Evolutionary conservation across 2,329 filamentous ascomycete species (phyloP), one percentile per base, ranked within the genome.

Genomic region (Botrytis byssoidea): DNA sequence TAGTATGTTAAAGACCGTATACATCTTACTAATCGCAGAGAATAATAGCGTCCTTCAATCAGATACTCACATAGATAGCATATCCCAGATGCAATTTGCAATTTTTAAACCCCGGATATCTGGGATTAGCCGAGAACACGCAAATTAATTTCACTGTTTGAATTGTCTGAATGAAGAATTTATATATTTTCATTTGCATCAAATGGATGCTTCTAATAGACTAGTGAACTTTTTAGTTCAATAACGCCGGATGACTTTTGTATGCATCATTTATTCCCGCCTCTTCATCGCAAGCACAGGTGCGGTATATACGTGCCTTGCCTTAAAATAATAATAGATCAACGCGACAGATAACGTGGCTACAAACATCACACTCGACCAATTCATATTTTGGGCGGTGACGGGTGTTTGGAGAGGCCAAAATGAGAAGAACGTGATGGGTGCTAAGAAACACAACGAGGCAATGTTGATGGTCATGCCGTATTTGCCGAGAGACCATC

Each of bases 341-440:
- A 75, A 12, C 20, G 73, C 72, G 32, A 76, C 48, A 18, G 55
- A 40, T 22, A 77, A 22, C n/a, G 66, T 73, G 8, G 63, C 68
- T 20, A 55, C 74, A 71, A 76, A 76, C 71, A 76, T 75, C 12
- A 59, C 57, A 25, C 61, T 70, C 63, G 63, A 60, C 75, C 75
- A 88, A 76, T 88, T 88, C 84, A 88, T 87, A 10, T 82, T 83
- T 10, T 78, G 76, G 1, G 82, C 76, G 1, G 80, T 82, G 1
- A 85, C 82, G 3, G 78, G 72, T 51, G 81, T 80, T 1, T 77
- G 73, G 0, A 81, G 76, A 1, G 86, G 86, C 81, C 86, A 87
- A 75, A 86, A 86, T 48, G 82, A 82, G 75, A 87, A 85, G 20
- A 85, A 73, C 1, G 57, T 57, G 40, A 73, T 81, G 55, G 85